These are phyloP conservation scores for Backusella liffmaniae DNA, from an alignment of 192 early-diverging fungal genomes.

Conservation along the genomic window DNA sequence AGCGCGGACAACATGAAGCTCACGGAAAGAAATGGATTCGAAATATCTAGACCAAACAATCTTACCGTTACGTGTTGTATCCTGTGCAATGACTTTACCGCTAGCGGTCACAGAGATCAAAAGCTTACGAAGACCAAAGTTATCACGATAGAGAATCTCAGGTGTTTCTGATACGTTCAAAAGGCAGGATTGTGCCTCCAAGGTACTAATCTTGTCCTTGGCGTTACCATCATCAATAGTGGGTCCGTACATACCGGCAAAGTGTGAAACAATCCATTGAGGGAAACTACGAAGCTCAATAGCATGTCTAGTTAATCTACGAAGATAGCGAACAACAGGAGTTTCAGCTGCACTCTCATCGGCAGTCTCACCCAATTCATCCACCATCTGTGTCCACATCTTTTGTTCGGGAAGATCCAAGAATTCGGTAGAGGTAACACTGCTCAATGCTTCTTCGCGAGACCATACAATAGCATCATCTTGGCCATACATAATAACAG, in stretches of 20 bases:
- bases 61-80: slow-evolving; percentile 71
- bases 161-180: not conserved
- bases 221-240: slow-evolving; percentile 5
- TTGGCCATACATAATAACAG: slow-evolving; percentile 49
- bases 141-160: slow-evolving; percentile 52
- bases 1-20: slow-evolving; percentile 52
- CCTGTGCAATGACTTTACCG: slow-evolving; percentile 82
- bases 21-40: slow-evolving; percentile 44
- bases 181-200: slow-evolving; percentile 22
- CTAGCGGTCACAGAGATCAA: slow-evolving; percentile 73
- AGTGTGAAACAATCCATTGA: slow-evolving; percentile 41
- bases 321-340: slow-evolving; percentile 64
- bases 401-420: slow-evolving; percentile 79
- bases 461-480: slow-evolving; percentile 59
- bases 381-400: slow-evolving; percentile 61
- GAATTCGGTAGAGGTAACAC: slow-evolving; percentile 66
- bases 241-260: slow-evolving; percentile 24
- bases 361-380: slow-evolving; percentile 63
- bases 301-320: slow-evolving; percentile 55
- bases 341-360: slow-evolving; percentile 42
- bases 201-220: slow-evolving; percentile 1
- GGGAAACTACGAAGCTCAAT: slow-evolving; percentile 47
- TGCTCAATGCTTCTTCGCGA: slow-evolving; percentile 84
- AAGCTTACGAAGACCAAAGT: slow-evolving; percentile 88
- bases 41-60: slow-evolving; percentile 73